These are phyloP conservation scores for Mariannaea sp. DNA, from an alignment of 2,329 filamentous ascomycete genomes.

Conservation along the genomic window DNA sequence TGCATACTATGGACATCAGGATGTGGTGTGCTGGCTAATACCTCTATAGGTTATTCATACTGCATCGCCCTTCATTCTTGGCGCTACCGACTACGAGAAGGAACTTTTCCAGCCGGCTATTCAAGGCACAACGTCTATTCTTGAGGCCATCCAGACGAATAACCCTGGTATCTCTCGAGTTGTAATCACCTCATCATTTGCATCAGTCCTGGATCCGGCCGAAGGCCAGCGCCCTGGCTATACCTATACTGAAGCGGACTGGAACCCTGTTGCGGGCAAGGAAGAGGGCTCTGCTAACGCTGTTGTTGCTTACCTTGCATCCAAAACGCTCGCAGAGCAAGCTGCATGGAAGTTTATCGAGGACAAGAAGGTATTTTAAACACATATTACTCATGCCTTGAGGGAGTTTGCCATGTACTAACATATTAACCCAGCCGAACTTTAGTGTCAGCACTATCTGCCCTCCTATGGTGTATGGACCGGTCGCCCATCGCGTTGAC, in stretches of 20 bases:
- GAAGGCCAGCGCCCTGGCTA: not conserved
- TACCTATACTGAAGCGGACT: not conserved
- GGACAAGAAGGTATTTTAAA: too few relatives aligned
- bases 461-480: not conserved
- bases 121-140: conserved; percentile 65
- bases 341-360: not conserved
- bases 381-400: too few relatives aligned
- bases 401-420: too few relatives aligned
- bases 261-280: not conserved
- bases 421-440: too few relatives aligned
- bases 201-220: not conserved
- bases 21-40: too few relatives aligned
- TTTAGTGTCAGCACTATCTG: not conserved
- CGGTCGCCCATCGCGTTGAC: not conserved
- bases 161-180: conserved; percentile 67
- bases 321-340: not conserved
- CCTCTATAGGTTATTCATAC: conserved; percentile 59
- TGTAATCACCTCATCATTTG: conserved; percentile 57
- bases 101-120: conserved; percentile 59
- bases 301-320: not conserved
- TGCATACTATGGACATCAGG: not conserved
- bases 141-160: conserved; percentile 65
- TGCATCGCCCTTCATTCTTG: conserved; percentile 58
- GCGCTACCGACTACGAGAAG: conserved; percentile 48
- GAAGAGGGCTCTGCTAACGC: not conserved